These are phyloP conservation scores for Amoebophrya sp. DNA, from an alignment of 169 alveolate genomes.

Conservation along the genomic window DNA sequence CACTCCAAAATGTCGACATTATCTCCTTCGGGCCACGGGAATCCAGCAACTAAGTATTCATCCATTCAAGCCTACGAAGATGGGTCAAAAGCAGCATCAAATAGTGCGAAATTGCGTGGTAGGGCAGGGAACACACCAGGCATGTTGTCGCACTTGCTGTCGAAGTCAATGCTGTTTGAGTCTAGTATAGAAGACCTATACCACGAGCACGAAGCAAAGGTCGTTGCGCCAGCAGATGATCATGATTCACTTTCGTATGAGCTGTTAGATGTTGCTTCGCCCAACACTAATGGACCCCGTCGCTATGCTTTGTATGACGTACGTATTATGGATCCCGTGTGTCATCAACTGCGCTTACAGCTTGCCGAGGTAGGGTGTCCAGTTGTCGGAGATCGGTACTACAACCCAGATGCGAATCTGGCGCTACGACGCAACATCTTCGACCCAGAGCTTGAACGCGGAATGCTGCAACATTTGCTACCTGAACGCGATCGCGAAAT, in stretches of 20 bases:
- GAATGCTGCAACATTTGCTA: too few species aligned
- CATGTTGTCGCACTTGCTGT: neutral
- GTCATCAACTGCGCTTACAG: neutral
- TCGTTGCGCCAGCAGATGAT: neutral
- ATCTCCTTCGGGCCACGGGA: too few species aligned
- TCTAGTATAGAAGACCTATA: neutral
- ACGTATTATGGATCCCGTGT: neutral
- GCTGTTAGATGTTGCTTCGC: neutral
- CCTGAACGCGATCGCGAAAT: too few species aligned
- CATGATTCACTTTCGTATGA: neutral
- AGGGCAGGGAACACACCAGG: neutral
- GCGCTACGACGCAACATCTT: neutral
- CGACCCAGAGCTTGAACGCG: neutral
- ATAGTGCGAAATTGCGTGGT: too few species aligned
- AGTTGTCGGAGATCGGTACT: neutral
- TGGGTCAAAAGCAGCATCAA: too few species aligned
- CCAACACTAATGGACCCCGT: neutral
- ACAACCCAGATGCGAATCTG: neutral
- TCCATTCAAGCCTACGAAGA: too few species aligned
- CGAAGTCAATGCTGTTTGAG: neutral
- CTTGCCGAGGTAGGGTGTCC: neutral
- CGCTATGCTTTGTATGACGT: neutral
- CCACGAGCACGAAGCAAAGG: neutral
- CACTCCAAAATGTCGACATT: too few species aligned
- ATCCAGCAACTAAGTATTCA: too few species aligned